phyloP scores from a whole-genome alignment of 106 monocot species.

The Platanthera zijinensis region DNA sequence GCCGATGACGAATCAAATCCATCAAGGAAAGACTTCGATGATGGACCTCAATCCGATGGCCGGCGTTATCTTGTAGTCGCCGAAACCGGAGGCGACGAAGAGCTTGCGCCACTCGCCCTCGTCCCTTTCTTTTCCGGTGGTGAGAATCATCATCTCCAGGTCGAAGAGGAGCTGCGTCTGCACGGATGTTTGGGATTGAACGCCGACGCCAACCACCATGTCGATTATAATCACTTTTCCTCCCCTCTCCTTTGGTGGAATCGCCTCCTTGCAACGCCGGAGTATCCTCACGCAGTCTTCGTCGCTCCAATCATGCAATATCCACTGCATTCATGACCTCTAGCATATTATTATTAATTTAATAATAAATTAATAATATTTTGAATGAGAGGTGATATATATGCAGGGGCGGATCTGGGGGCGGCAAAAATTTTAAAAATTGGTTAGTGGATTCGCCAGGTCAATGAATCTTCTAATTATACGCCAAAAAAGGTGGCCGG shows the following conservation, averaged over 20 bases:
- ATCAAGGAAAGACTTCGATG: conserved; percentile 18
- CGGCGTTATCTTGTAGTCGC: conserved; percentile 6
- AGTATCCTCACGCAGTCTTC: conserved; percentile 14
- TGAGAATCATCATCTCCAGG: conserved; percentile 14
- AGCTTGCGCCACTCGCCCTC: conserved; percentile 18
- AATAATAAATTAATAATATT: background rate
- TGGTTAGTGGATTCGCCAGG: too few species aligned
- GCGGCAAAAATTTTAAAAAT: too few species aligned
- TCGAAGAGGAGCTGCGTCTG: conserved; percentile 16
- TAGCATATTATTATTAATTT: too few species aligned
- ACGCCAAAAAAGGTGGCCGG: too few species aligned
- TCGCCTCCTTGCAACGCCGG: conserved; percentile 14
- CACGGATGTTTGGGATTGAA: background rate
- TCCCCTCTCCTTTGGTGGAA: conserved; percentile 3
- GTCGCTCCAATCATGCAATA: conserved; percentile 22
- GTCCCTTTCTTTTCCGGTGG: conserved; percentile 17
- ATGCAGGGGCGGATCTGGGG: too few species aligned
- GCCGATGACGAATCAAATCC: too few species aligned
- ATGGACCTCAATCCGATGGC: conserved; percentile 9
- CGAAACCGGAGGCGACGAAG: conserved; percentile 11
- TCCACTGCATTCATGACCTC: conserved; percentile 13
- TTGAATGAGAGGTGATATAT: too few species aligned
- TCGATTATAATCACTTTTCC: conserved; percentile 26
- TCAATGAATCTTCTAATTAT: too few species aligned
- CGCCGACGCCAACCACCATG: conserved; percentile 7